These are phyloP conservation scores for Viola odorata DNA, from an alignment of 345 rosid species.

Conservation along the genomic window DNA sequence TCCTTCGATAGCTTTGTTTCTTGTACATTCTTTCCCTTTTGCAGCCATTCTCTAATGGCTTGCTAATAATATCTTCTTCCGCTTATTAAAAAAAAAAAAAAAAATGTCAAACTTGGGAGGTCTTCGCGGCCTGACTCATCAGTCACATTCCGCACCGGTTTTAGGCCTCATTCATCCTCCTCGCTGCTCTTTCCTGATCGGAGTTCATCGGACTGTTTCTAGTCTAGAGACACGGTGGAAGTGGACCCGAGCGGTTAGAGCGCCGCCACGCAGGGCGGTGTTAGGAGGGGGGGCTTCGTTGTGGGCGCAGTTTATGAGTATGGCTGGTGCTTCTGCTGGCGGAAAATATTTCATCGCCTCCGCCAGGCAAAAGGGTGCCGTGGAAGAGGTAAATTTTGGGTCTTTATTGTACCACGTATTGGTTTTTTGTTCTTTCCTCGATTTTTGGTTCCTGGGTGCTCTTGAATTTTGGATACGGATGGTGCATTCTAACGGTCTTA, in stretches of 20 bases:
- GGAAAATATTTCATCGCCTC: slow-evolving; percentile 59
- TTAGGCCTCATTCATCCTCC: slow-evolving; percentile 14
- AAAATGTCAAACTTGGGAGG: slow-evolving; percentile 27
- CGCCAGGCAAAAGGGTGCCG: slow-evolving; percentile 55
- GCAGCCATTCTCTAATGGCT: too few relatives aligned
- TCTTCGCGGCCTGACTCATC: slow-evolving; percentile 22
- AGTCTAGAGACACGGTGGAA: slow-evolving; percentile 1
- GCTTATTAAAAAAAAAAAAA: too few relatives aligned
- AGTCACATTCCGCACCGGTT: slow-evolving; percentile 10
- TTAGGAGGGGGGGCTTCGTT: slow-evolving; percentile 56
- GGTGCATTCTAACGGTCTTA: background rate
- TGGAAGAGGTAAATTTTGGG: slow-evolving; percentile 57
- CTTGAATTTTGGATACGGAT: slow-evolving; percentile 6
- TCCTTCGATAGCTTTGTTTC: too few relatives aligned
- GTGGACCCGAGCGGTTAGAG: slow-evolving; percentile 18
- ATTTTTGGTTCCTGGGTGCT: slow-evolving; percentile 2
- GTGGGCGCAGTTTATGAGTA: slow-evolving; percentile 49
- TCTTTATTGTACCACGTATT: background rate
- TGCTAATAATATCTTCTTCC: too few relatives aligned
- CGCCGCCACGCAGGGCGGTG: slow-evolving; percentile 52
- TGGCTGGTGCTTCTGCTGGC: slow-evolving; percentile 30
- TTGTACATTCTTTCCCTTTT: too few relatives aligned
- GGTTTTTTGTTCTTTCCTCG: background rate
- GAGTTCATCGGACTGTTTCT: slow-evolving; percentile 18
- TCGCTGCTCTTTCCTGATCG: slow-evolving; percentile 7